Conservation (phyloP, 2,329 filamentous ascomycete genomes). For the Botrytis tulipae region DNA sequence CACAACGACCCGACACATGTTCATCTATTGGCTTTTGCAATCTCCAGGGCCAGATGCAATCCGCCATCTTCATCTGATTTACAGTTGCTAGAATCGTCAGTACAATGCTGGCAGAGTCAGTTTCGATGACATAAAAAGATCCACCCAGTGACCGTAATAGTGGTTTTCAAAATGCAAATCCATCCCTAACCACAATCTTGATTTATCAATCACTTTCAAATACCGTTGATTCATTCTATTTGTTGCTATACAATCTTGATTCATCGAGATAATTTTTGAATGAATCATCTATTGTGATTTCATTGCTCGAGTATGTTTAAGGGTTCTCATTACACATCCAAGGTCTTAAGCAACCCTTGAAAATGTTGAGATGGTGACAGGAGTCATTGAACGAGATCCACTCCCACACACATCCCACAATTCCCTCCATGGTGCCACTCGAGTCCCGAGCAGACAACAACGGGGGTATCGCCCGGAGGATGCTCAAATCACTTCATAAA, state of each 20-base stretch:
- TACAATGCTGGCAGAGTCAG: neutral
- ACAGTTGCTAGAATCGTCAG: neutral
- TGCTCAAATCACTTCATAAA: neutral
- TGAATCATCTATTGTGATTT: neutral
- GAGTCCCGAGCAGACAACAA: neutral
- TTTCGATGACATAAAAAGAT: neutral
- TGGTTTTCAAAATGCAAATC: neutral
- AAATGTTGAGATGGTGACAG: neutral
- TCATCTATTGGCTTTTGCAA: neutral
- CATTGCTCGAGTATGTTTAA: neutral
- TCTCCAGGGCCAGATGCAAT: neutral
- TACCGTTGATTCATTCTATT: neutral
- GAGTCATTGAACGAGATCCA: neutral
- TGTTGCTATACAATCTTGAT: neutral
- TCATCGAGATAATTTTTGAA: neutral
- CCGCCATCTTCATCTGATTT: neutral
- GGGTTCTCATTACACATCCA: neutral
- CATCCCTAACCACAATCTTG: neutral
- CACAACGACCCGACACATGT: neutral
- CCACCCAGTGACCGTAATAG: neutral
- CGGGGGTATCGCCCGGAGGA: neutral
- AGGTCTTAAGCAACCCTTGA: neutral
- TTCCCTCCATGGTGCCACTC: neutral
- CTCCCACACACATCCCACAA: neutral
- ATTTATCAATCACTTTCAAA: neutral